phyloP scores from a whole-genome alignment of 2,329 filamentous ascomycete species.

The Calycina herbarum region DNA sequence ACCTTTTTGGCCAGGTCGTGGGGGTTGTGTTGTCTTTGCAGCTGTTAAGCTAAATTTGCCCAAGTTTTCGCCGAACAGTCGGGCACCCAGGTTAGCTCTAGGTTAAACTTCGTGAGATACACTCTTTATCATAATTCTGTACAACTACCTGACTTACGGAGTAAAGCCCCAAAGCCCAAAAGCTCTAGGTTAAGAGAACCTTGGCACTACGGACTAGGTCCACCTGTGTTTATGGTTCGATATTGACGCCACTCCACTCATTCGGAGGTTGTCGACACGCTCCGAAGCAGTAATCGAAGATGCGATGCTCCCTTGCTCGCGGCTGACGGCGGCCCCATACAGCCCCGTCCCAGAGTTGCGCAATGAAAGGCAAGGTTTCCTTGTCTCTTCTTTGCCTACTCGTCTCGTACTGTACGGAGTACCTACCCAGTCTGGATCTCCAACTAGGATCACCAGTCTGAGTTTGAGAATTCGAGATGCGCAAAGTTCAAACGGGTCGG shows the following conservation, averaged over 20 bases:
- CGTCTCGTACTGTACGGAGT: no score
- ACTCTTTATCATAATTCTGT: neutral
- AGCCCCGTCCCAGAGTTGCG: neutral
- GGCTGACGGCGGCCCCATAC: neutral
- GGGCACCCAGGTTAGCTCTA: no score
- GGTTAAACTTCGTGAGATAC: no score
- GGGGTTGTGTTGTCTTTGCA: no score
- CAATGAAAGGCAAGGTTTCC: neutral
- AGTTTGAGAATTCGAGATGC: neutral
- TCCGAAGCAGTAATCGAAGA: neutral
- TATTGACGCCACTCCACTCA: neutral
- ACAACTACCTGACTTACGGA: neutral
- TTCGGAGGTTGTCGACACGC: neutral
- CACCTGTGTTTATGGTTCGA: neutral
- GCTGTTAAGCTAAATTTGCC: no score
- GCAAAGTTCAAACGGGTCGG: neutral
- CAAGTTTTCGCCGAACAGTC: no score
- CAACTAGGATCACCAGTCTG: neutral
- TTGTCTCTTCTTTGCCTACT: neutral
- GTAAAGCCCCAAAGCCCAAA: neutral
- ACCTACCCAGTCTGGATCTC: neutral
- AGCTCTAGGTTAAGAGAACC: neutral
- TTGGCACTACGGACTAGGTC: neutral
- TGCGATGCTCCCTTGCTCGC: neutral
- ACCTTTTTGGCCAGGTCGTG: no score